Percentiles rank a stretch among this genome's conserved stretches.
Evolutionary conservation across 164 flowering plant genomes (phyloP).

Genomic region (Chloranthus sessilifolius): DNA sequence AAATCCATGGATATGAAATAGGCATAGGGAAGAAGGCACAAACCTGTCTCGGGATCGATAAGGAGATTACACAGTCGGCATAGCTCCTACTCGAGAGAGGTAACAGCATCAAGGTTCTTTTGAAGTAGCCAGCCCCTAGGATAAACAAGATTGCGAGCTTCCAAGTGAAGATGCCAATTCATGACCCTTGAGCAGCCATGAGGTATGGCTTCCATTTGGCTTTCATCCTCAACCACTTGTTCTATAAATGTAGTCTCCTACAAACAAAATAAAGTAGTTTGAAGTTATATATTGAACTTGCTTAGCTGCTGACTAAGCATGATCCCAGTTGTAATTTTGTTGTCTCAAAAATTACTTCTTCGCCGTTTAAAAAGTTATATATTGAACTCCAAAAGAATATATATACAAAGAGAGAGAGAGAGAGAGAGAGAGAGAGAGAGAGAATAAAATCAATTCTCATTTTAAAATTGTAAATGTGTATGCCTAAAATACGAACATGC

Average conservation of each 20-base stretch:
- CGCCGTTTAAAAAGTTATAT: background rate
- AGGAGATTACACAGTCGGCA: background rate
- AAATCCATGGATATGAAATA: background rate
- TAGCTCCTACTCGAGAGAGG: constrained; percentile 24
- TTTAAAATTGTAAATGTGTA: background rate
- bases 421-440: no score
- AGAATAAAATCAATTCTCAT: background rate
- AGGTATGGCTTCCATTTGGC: constrained; percentile 81
- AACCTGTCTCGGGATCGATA: constrained; percentile 6
- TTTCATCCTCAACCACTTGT: constrained; percentile 91
- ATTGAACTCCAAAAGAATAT: no score
- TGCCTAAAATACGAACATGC: no score
- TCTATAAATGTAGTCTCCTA: constrained; percentile 96
- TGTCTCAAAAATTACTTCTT: background rate
- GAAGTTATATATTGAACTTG: background rate
- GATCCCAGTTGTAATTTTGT: background rate
- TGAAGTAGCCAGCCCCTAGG: constrained; percentile 78
- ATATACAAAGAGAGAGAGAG: no score
- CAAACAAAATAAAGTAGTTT: background rate
- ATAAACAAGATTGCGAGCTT: constrained; percentile 42
- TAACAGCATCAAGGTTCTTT: constrained; percentile 55
- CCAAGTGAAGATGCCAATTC: constrained; percentile 97
- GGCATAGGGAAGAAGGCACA: background rate
- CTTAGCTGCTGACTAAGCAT: background rate
- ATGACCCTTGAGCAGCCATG: constrained; percentile 56